These are phyloP conservation scores for Aspergillus proliferans DNA, from an alignment of 2,329 filamentous ascomycete genomes.

Conservation along the genomic window DNA sequence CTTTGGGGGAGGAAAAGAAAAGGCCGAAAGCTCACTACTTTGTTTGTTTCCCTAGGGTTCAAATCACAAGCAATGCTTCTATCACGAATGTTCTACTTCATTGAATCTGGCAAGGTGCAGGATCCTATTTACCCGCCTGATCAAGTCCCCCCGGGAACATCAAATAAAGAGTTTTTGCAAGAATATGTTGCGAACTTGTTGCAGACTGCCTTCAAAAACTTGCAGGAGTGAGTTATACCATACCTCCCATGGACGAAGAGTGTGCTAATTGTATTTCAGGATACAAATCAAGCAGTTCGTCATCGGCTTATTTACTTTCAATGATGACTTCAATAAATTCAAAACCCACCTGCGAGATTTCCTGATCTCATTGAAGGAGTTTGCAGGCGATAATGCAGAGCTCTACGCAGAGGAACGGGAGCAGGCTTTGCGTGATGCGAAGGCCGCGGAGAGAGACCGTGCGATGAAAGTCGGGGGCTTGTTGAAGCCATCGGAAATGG, in stretches of 20 bases:
- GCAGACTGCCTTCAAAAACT: constrained; percentile 85
- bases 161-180: constrained; percentile 83
- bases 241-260: not conserved
- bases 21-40: constrained; percentile 1
- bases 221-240: constrained; percentile 65
- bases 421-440: constrained; percentile 77
- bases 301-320: constrained; percentile 78
- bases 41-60: constrained; percentile 53
- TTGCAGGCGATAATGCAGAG: constrained; percentile 90
- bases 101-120: constrained; percentile 83
- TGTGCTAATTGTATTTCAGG: constrained; percentile 46
- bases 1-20: not conserved
- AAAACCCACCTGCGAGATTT: constrained; percentile 94
- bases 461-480: constrained; percentile 92
- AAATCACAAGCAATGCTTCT: constrained; percentile 94
- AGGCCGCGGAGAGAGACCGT: constrained; percentile 82
- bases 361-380: constrained; percentile 94
- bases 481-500: constrained; percentile 94
- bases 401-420: constrained; percentile 92
- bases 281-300: constrained; percentile 86
- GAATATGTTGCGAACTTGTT: constrained; percentile 81
- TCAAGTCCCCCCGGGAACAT: constrained; percentile 74
- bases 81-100: constrained; percentile 92
- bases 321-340: constrained; percentile 88
- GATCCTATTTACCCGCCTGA: constrained; percentile 83